These are phyloP conservation scores for Themeda triandra DNA, from an alignment of 176 grass and related monocot species.

Conservation along the genomic window DNA sequence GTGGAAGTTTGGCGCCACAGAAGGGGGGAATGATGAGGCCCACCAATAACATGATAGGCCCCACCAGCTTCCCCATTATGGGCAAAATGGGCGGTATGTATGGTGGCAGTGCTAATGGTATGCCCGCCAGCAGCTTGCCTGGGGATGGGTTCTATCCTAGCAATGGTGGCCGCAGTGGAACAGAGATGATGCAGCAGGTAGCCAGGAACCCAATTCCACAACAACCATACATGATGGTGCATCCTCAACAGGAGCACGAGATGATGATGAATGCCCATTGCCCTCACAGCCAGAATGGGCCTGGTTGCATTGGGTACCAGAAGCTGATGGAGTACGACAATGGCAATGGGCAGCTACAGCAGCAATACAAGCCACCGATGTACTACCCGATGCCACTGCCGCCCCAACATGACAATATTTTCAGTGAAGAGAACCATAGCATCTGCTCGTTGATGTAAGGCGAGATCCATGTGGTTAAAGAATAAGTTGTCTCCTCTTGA, in stretches of 20 bases:
- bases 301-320: conserved; percentile 15
- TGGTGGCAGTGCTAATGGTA: neutral
- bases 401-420: conserved; percentile 35
- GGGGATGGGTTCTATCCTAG: neutral
- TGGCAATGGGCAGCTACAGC: conserved; percentile 33
- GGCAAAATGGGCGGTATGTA: conserved; percentile 27
- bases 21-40: conserved; percentile 8
- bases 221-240: conserved; percentile 7
- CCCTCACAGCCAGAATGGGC: neutral
- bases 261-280: conserved; percentile 37
- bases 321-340: conserved; percentile 44
- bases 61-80: conserved; percentile 32
- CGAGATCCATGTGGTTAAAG: neutral
- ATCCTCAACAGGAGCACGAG: conserved; percentile 33
- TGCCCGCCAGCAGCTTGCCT: conserved; percentile 10
- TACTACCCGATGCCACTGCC: conserved; percentile 5
- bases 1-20: neutral
- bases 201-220: neutral
- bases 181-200: conserved; percentile 44
- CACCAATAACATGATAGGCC: conserved; percentile 29
- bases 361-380: conserved; percentile 15
- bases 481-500: neutral
- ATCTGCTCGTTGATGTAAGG: conserved; percentile 70
- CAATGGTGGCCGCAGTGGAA: neutral
- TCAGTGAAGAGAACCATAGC: conserved; percentile 59